Conservation (phyloP, 2,329 filamentous ascomycete genomes). For the Ophiocordyceps robertsii region DNA sequence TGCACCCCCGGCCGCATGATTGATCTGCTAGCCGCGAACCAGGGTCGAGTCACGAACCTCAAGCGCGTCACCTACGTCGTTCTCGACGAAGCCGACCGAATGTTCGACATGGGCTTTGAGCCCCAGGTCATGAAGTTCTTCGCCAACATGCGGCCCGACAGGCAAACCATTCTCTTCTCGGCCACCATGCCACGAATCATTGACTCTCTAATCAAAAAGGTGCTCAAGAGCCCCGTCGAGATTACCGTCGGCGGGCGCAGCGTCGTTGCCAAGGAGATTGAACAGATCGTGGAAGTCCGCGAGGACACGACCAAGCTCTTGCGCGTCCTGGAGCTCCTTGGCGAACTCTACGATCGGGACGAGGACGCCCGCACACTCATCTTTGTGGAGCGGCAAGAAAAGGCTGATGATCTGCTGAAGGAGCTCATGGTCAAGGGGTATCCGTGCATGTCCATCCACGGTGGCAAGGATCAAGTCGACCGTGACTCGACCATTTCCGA, state of each 20-base stretch:
- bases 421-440: constrained; percentile 76
- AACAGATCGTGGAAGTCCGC: constrained; percentile 80
- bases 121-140: constrained; percentile 97
- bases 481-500: constrained; percentile 85
- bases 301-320: constrained; percentile 74
- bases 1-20: constrained; percentile 94
- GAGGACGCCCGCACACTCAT: constrained; percentile 84
- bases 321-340: constrained; percentile 72
- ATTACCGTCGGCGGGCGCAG: constrained; percentile 83
- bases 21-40: constrained; percentile 84
- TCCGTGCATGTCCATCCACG: constrained; percentile 85
- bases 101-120: constrained; percentile 99
- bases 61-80: constrained; percentile 86
- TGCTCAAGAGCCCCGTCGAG: constrained; percentile 72
- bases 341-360: constrained; percentile 72
- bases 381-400: constrained; percentile 86
- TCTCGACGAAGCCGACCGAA: constrained; percentile 91
- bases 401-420: constrained; percentile 66
- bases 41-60: constrained; percentile 86
- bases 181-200: constrained; percentile 93
- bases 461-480: constrained; percentile 86
- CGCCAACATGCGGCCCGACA: constrained; percentile 78
- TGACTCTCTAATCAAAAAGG: constrained; percentile 80
- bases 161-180: constrained; percentile 90
- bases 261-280: constrained; percentile 84